Percentiles rank a stretch among this genome's conserved stretches.
Evolutionary conservation across 768 basidiomycete species (phyloP).

Genomic region (Pleurotus ostreatus): DNA sequence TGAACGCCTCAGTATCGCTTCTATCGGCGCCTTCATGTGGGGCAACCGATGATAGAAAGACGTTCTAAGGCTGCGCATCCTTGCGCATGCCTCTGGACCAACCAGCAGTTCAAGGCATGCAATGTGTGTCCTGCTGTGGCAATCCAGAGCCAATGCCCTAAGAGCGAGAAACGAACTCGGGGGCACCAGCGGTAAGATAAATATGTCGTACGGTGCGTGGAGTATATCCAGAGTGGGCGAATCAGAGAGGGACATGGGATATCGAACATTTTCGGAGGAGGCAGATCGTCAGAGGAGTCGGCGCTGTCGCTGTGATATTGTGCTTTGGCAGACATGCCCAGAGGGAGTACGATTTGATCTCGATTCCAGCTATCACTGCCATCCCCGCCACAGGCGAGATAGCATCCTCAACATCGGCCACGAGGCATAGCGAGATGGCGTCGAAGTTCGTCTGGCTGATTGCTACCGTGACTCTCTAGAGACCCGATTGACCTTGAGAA

Average conservation of each 20-base stretch:
- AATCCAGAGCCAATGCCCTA: background rate
- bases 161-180: background rate
- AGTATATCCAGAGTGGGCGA: no score
- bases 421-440: background rate
- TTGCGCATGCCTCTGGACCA: background rate
- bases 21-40: background rate
- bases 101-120: background rate
- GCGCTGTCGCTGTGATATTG: background rate
- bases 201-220: background rate
- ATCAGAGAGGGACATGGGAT: background rate
- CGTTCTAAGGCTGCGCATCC: background rate
- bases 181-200: background rate
- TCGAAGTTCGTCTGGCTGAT: background rate
- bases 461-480: background rate
- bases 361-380: background rate
- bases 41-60: background rate
- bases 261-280: background rate
- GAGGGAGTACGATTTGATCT: background rate
- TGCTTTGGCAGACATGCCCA: background rate
- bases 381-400: background rate
- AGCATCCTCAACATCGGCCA: background rate
- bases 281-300: background rate
- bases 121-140: background rate
- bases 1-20: background rate
- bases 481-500: background rate